Evolutionary conservation across 1,284 basidiomycete species (phyloP).

Genomic region (Sutorius eximius): DNA sequence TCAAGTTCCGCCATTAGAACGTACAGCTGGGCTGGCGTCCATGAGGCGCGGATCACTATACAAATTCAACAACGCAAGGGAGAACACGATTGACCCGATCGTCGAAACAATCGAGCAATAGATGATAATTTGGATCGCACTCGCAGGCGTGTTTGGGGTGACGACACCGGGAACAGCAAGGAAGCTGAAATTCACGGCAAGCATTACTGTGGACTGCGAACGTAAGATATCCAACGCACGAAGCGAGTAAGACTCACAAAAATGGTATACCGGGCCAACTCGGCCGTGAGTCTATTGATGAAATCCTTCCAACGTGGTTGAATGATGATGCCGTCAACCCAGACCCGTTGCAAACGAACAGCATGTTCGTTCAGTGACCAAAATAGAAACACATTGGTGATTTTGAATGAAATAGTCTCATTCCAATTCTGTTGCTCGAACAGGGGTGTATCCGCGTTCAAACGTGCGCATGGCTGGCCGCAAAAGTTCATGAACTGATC

Average conservation of each 20-base stretch:
- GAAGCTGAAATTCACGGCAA: slow-evolving; percentile 22
- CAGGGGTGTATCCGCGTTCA: slow-evolving; percentile 15
- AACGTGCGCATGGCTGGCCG: slow-evolving; percentile 15
- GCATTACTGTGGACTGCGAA: slow-evolving; percentile 24
- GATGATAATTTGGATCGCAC: slow-evolving; percentile 11
- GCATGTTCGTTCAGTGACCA: slow-evolving; percentile 14
- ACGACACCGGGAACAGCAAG: slow-evolving; percentile 16
- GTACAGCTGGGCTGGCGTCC: slow-evolving; percentile 8
- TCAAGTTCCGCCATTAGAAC: not conserved
- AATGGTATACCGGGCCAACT: slow-evolving; percentile 53
- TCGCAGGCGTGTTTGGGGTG: not conserved
- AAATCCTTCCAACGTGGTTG: slow-evolving; percentile 34
- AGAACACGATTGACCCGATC: slow-evolving; percentile 19
- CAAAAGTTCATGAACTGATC: slow-evolving; percentile 20
- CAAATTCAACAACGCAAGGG: slow-evolving; percentile 16
- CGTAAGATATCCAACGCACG: not conserved
- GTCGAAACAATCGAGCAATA: slow-evolving; percentile 18
- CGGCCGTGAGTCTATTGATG: slow-evolving; percentile 43
- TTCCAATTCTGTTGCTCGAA: slow-evolving; percentile 14
- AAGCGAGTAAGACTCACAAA: slow-evolving; percentile 38
- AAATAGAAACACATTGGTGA: slow-evolving; percentile 11
- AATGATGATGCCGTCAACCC: slow-evolving; percentile 27
- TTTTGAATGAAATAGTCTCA: not conserved
- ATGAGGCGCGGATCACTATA: slow-evolving; percentile 17
- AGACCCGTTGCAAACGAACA: slow-evolving; percentile 18